Evolutionary conservation across 2,329 filamentous ascomycete species (phyloP).

Genomic region (Tolypocladium amazonense): DNA sequence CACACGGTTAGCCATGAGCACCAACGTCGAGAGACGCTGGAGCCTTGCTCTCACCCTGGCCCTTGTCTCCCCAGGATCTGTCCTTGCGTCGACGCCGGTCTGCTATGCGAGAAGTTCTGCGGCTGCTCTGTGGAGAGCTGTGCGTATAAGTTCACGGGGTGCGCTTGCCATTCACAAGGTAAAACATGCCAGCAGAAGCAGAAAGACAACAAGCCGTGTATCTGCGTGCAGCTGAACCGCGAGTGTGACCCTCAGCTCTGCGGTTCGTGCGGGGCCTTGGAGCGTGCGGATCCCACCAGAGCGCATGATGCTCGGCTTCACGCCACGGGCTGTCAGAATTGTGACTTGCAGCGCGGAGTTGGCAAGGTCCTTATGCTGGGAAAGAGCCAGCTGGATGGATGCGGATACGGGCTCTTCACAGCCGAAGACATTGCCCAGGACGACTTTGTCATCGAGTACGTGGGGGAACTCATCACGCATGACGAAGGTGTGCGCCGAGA

Average conservation of each 20-base stretch:
- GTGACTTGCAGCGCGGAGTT: conserved; percentile 56
- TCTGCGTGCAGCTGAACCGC: conserved; percentile 60
- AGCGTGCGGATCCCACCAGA: conserved; percentile 60
- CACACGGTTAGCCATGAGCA: conserved; percentile 44
- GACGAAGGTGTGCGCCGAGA: conserved; percentile 61
- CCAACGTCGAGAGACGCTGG: conserved; percentile 44
- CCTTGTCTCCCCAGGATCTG: conserved; percentile 52
- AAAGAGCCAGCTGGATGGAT: conserved; percentile 53
- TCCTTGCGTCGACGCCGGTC: conserved; percentile 46
- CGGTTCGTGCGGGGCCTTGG: conserved; percentile 54
- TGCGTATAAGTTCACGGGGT: conserved; percentile 55
- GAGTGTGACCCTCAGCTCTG: conserved; percentile 77
- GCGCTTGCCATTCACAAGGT: conserved; percentile 51
- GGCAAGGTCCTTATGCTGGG: conserved; percentile 59
- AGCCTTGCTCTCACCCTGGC: conserved; percentile 60
- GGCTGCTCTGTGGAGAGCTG: conserved; percentile 49
- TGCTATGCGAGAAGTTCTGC: conserved; percentile 67
- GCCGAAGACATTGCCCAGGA: conserved; percentile 55
- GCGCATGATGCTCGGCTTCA: conserved; percentile 47
- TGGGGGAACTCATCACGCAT: conserved; percentile 63
- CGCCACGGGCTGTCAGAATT: conserved; percentile 58
- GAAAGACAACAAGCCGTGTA: conserved; percentile 49
- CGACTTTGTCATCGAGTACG: conserved; percentile 74
- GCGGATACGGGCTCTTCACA: conserved; percentile 67
- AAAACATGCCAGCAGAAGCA: conserved; percentile 46